These are phyloP conservation scores for Lactifluus pinguis DNA, from an alignment of 768 basidiomycete species.

Conservation along the genomic window DNA sequence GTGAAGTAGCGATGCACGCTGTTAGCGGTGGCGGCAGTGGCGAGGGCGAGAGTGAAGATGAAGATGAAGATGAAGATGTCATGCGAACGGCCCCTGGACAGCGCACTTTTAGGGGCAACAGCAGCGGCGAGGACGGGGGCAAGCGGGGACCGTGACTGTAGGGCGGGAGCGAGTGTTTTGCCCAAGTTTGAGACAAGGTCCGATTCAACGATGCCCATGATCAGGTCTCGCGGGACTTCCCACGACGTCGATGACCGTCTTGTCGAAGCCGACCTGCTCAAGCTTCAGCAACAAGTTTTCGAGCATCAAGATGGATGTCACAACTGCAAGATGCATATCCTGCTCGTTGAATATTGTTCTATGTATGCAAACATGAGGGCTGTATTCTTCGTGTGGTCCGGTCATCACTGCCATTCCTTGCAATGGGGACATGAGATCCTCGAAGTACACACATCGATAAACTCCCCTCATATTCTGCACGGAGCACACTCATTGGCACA, in stretches of 20 bases:
- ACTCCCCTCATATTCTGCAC: conserved; percentile 65
- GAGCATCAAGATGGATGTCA: conserved; percentile 42
- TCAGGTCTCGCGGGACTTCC: conserved; percentile 46
- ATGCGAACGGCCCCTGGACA: no score
- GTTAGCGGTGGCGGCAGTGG: no score
- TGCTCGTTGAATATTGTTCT: conserved; percentile 48
- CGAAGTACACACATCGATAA: conserved; percentile 59
- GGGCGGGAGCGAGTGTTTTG: conserved; percentile 27
- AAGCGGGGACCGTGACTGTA: no score
- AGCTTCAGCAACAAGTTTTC: conserved; percentile 43
- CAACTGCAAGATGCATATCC: conserved; percentile 40
- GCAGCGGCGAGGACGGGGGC: no score
- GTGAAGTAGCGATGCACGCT: no score
- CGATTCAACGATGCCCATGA: conserved; percentile 36
- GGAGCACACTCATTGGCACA: conserved; percentile 43
- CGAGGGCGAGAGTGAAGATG: no score
- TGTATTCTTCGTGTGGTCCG: conserved; percentile 26
- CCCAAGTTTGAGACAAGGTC: conserved; percentile 22
- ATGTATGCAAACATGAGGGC: conserved; percentile 80
- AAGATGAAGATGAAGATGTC: no score
- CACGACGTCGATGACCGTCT: conserved; percentile 63
- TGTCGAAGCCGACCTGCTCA: conserved; percentile 51
- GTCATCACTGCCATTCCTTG: conserved; percentile 10
- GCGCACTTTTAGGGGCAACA: no score
- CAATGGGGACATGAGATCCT: neutral